These are phyloP conservation scores for Aspergillus flavus DNA, from an alignment of 2,329 filamentous ascomycete genomes.

Conservation along the genomic window DNA sequence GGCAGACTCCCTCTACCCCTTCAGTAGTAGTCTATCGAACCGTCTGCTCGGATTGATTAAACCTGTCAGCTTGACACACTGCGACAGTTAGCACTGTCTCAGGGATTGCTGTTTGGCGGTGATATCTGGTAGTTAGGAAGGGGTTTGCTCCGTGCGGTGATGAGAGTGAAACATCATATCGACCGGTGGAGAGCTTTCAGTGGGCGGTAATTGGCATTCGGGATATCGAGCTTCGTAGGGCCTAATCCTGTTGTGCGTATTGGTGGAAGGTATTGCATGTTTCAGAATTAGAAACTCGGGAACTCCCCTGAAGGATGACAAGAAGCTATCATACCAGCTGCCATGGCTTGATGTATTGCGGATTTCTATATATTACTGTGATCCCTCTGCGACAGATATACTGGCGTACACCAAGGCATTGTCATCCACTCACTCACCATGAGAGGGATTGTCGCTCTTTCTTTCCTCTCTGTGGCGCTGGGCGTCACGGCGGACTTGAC, in stretches of 20 bases:
- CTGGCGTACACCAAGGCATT: not conserved
- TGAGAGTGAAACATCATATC: not conserved
- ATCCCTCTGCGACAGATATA: not conserved
- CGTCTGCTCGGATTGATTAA: not conserved
- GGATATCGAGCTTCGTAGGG: not conserved
- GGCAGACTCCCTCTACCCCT: not conserved
- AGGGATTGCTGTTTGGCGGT: not conserved
- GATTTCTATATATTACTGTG: not conserved
- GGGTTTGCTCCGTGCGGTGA: not conserved
- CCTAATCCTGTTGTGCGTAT: not conserved
- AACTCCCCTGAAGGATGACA: no score
- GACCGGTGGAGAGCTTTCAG: not conserved
- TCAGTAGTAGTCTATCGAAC: not conserved
- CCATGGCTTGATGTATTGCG: not conserved
- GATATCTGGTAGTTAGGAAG: not conserved
- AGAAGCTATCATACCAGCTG: not conserved
- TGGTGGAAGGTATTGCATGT: not conserved
- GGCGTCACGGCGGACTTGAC: conserved; percentile 24
- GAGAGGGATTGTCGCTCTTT: conserved; percentile 27
- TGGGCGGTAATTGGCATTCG: not conserved
- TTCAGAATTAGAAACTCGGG: not conserved
- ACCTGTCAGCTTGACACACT: not conserved
- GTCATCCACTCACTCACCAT: conserved; percentile 15
- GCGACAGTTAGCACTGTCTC: not conserved
- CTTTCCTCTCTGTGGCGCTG: conserved; percentile 29